Evolutionary conservation across 164 flowering plant genomes (phyloP), one percentile per base, ranked within the genome.

Genomic region (Saururus chinensis): DNA sequence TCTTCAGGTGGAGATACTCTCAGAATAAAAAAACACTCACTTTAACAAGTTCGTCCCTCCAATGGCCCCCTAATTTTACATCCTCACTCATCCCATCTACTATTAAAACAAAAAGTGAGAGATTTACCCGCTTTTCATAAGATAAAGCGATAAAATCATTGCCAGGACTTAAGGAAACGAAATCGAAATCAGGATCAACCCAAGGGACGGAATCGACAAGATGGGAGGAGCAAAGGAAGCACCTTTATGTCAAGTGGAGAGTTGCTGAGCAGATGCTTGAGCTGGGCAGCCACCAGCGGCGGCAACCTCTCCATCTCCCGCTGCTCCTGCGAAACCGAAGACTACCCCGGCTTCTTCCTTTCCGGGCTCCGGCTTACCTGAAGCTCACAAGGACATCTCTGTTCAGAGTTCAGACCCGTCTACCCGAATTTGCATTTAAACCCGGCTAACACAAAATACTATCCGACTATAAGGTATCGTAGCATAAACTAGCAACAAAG

Each of bases 211-310:
- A n/a, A 10, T 12, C 14, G 14, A 12, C 13, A 4, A 45, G 17
- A 45, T 45, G 4, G 49, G 49, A 17, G 49, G 12, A 52, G 19
- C 25, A 22, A 26, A 21, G 24, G 64, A 23, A 21, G 60, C 66
- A 85, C 96, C 85, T 83, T 89, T 40, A 89, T 55, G 41, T 79
- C 19, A 70, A 79, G 74, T 24, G 95, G 84, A 23, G 73, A 87
- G 70, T 89, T 81, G 56, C 61, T 20, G 70, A 83, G 66, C 54
- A 89, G 91, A 63, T 92, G 78, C 45, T 74, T 80, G 76, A 92
- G 83, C 80, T 92, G 98, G 19, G 96, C 83, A 17, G 77, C 72
- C 21, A 89, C 71, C 42, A 79, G 69, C 23, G 96, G 91, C 59
- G 96, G 88, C 19, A 89, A 61, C 20, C 68, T 37, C 20, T 60